Percentiles rank a stretch among this genome's conserved stretches.
phyloP scores from a whole-genome alignment of 495 filamentous ascomycete genomes.

The Xylaria telfairii region DNA sequence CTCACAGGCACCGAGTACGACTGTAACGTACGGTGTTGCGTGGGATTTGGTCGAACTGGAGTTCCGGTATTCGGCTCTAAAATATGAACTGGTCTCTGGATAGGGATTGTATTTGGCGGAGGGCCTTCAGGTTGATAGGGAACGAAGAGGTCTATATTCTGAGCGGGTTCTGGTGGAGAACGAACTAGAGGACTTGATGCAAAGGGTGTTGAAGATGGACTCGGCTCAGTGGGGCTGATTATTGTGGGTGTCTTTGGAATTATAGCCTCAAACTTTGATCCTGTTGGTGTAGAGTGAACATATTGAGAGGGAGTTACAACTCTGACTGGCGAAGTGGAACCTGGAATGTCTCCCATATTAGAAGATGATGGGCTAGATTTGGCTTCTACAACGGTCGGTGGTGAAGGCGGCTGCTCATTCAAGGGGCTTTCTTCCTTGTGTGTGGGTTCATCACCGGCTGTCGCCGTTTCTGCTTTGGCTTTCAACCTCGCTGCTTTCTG shows the following conservation, averaged over 20 bases:
- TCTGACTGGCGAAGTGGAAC: slow-evolving; percentile 18
- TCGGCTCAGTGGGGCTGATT: slow-evolving; percentile 28
- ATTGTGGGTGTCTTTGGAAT: slow-evolving; percentile 28
- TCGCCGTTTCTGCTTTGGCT: slow-evolving; percentile 36
- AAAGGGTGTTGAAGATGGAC: slow-evolving; percentile 15
- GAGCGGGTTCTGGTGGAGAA: slow-evolving; percentile 7
- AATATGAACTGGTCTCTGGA: slow-evolving; percentile 43
- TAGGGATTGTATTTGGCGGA: slow-evolving; percentile 25
- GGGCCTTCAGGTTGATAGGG: slow-evolving; percentile 50
- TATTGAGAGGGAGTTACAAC: slow-evolving; percentile 16
- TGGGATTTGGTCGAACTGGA: slow-evolving; percentile 10
- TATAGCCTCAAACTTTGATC: slow-evolving; percentile 20
- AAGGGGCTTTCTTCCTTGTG: slow-evolving; percentile 10
- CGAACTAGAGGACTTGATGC: slow-evolving; percentile 30
- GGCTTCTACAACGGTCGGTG: slow-evolving; percentile 7
- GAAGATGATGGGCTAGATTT: not conserved
- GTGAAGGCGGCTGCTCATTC: not conserved
- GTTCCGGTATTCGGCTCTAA: slow-evolving; percentile 41
- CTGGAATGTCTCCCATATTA: not conserved
- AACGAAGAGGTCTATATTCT: slow-evolving; percentile 34
- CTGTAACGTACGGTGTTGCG: not conserved
- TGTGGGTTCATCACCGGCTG: slow-evolving; percentile 29
- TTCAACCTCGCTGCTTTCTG: slow-evolving; percentile 64
- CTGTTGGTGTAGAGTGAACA: slow-evolving; percentile 11
- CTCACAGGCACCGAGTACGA: slow-evolving; percentile 32